Conservation (phyloP, 441 rosid species). For the Rhodomyrtus psidioides region DNA sequence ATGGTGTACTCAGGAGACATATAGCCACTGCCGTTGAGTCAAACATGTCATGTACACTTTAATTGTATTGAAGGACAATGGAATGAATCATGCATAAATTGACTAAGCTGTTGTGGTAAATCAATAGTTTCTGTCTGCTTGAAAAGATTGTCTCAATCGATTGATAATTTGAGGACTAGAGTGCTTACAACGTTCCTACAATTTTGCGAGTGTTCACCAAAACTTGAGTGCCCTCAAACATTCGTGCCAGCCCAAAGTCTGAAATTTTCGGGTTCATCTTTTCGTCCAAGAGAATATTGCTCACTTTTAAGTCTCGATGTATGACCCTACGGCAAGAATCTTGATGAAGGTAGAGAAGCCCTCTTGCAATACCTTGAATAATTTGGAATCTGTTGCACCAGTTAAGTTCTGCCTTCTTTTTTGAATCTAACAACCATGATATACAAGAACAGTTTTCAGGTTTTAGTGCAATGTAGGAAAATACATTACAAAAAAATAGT, state of each 20-base stretch:
- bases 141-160: background rate
- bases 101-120: background rate
- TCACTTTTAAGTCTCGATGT: background rate
- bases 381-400: background rate
- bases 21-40: background rate
- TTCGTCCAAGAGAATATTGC: slow-evolving; percentile 5
- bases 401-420: background rate
- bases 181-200: slow-evolving; percentile 1
- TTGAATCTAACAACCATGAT: background rate
- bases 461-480: background rate
- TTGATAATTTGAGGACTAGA: background rate
- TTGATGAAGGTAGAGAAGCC: slow-evolving; percentile 2
- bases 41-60: too few relatives aligned
- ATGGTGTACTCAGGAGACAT: slow-evolving; percentile 6
- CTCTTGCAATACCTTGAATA: background rate
- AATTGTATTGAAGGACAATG: background rate
- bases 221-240: background rate
- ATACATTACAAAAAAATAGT: background rate
- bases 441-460: background rate
- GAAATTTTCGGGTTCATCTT: background rate
- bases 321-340: background rate
- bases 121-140: too few relatives aligned
- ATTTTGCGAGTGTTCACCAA: background rate
- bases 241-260: slow-evolving; percentile 1
- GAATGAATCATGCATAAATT: background rate